phyloP scores from a whole-genome alignment of 345 rosid species.

The Eucalyptus dawsonii region DNA sequence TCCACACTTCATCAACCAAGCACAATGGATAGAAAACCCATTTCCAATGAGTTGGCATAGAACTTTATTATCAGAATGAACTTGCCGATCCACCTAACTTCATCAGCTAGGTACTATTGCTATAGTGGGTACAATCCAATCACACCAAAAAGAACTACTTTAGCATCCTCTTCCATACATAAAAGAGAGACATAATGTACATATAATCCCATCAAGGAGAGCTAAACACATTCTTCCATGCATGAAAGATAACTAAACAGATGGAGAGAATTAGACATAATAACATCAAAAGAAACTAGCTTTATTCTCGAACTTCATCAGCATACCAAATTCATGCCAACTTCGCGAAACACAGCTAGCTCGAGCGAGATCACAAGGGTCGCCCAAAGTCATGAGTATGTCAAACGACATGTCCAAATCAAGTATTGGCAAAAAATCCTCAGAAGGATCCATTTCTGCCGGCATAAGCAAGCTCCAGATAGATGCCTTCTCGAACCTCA shows the following conservation, averaged over 20 bases:
- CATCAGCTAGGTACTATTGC: neutral
- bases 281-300: neutral
- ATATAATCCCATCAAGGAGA: neutral
- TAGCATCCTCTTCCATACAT: neutral
- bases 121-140: neutral
- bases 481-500: neutral
- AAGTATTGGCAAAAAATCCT: slow-evolving; percentile 47
- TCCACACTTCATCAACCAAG: neutral
- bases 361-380: slow-evolving; percentile 60
- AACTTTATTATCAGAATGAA: neutral
- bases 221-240: neutral
- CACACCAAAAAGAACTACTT: neutral
- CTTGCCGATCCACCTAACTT: neutral
- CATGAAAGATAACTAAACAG: neutral
- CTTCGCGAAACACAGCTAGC: slow-evolving; percentile 51
- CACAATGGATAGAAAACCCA: neutral
- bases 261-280: neutral
- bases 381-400: slow-evolving; percentile 42
- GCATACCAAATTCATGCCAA: slow-evolving; percentile 68
- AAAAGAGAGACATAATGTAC: neutral
- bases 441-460: neutral
- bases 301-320: neutral
- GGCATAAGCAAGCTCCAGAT: neutral
- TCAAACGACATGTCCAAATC: slow-evolving; percentile 25
- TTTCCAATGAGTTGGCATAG: neutral